Evolutionary conservation across 169 alveolate genomes (phyloP), one percentile per base, ranked within the genome.

Genomic region (Plasmodium coatneyi): DNA sequence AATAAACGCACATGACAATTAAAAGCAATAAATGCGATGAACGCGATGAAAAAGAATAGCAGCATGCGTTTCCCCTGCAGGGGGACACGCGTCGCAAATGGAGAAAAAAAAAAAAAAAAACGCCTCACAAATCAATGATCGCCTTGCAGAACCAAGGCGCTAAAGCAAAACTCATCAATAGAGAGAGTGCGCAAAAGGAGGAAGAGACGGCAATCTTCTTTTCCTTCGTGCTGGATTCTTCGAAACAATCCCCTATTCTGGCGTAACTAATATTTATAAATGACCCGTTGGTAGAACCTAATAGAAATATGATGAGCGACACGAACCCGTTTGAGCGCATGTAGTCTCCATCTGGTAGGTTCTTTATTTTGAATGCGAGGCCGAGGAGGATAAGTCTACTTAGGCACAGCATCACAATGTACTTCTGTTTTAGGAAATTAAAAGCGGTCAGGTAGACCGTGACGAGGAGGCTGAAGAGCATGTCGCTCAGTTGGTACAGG

Each of bases 111-210:
- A 32, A 32, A 32, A 56, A 19, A 83, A n/a, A 14, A 3, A 30
- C 22, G 10, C 39, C 49, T 83, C 49, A 83, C 22, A 70, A 39
- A 70, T 70, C 54, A 25, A 78, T 87, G 16, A 87, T 60, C 14
- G 32, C 36, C 7, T 56, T 6, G 32, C 86, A 78, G 32, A 87
- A 54, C 93, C 93, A 87, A 5, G 93, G 93, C 0, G 93, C 81
- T n/a, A 87, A 28, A 16, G 93, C 93, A 78, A 54, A 87, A 87
- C 93, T 87, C 54, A 79, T 36, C 28, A 87, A 60, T 9, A 78
- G 72, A 39, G 76, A 76, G 19, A 87, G 71, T 2, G 93, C 93
- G 70, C 93, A 87, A 46, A 87, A 87, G 10, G 93, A 87, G 6
- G 93, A 87, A 19, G 93, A 52, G 1, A 87, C 81, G 22, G 93